Conservation (phyloP, 805 yeast genomes). For the Alloascoidea hylecoeti region DNA sequence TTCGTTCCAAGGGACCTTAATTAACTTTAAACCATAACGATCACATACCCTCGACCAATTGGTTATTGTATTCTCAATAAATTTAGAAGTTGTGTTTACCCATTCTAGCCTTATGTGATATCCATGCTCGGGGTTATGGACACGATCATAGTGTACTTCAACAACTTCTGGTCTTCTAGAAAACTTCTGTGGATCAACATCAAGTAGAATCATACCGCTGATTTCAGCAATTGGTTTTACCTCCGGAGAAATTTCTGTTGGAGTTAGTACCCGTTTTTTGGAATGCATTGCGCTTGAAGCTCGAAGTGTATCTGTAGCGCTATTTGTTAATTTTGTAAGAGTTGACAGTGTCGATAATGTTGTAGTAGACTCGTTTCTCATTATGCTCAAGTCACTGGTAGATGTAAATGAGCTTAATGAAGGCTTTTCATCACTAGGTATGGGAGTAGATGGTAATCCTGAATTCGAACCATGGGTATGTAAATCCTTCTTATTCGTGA, state of each 20-base stretch:
- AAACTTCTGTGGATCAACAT: constrained; percentile 58
- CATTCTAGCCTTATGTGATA: constrained; percentile 87
- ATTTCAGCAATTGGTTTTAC: constrained; percentile 40
- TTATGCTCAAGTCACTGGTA: no score
- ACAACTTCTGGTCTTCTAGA: constrained; percentile 71
- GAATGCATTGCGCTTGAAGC: no score
- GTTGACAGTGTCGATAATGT: not conserved
- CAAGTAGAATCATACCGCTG: constrained; percentile 51
- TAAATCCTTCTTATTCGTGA: not conserved
- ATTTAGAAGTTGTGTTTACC: constrained; percentile 79
- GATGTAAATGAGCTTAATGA: not conserved
- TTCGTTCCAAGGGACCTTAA: constrained; percentile 89
- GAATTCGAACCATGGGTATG: no score
- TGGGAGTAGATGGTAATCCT: no score
- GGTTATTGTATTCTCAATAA: constrained; percentile 65
- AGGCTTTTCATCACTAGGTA: not conserved
- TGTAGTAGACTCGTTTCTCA: not conserved
- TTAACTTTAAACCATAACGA: constrained; percentile 64
- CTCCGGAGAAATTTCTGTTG: no score
- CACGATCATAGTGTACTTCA: constrained; percentile 78
- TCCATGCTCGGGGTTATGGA: constrained; percentile 91
- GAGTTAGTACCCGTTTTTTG: no score
- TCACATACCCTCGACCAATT: constrained; percentile 78
- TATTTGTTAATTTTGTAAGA: no score
- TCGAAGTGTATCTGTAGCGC: not conserved